Conservation (phyloP, 306 rosid species). For the Malus asiatica region DNA sequence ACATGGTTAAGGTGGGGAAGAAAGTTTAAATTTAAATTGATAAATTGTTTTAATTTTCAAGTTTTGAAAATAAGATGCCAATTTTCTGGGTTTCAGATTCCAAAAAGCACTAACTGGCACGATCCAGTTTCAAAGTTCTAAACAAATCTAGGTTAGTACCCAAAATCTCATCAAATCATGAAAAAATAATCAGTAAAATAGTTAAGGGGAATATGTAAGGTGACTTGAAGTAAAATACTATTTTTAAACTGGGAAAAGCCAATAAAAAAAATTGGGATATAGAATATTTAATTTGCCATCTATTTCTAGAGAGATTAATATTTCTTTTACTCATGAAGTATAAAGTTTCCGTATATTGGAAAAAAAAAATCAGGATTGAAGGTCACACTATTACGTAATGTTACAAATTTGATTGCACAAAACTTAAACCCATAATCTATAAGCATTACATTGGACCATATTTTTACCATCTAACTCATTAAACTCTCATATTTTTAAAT, state of each 20-base stretch:
- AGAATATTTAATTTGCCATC: neutral
- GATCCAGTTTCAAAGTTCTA: neutral
- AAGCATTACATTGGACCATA: neutral
- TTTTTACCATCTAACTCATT: neutral
- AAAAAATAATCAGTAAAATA: slow-evolving; percentile 1
- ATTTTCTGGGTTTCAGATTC: neutral
- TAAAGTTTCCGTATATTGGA: no score
- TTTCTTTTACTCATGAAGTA: neutral
- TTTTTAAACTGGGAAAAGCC: neutral
- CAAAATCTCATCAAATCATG: slow-evolving; percentile 5
- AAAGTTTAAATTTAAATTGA: neutral
- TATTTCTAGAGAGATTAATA: neutral
- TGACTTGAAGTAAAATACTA: neutral
- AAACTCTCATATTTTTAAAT: no score
- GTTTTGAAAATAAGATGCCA: neutral
- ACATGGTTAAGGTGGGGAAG: neutral
- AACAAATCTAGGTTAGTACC: neutral
- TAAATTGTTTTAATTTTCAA: neutral
- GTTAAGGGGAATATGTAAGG: neutral
- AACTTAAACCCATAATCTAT: no score
- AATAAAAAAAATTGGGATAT: no score
- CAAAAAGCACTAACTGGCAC: neutral
- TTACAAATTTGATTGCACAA: no score
- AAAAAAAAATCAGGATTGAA: rapidly evolving
- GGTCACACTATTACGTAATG: neutral